These are phyloP conservation scores for Russula griseocarnosa DNA, from an alignment of 768 basidiomycete species.

Conservation along the genomic window DNA sequence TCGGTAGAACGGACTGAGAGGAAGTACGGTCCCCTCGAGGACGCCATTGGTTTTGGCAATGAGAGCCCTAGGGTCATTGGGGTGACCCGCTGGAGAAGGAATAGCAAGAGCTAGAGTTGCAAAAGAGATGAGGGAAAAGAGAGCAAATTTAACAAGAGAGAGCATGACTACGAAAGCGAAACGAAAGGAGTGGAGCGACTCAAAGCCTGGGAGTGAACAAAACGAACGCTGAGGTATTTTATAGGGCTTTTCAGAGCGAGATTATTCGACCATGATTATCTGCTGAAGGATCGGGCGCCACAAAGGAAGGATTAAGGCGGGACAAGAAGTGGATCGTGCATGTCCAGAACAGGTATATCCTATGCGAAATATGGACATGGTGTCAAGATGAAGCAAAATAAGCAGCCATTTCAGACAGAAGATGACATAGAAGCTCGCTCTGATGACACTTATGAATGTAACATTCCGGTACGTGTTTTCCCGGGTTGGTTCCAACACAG, in stretches of 20 bases:
- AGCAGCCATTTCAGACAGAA: background rate
- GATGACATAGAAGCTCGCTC: constrained; percentile 9
- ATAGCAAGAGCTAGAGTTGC: constrained; percentile 10
- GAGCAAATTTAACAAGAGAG: constrained; percentile 9
- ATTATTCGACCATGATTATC: background rate
- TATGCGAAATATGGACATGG: background rate
- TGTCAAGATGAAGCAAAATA: background rate
- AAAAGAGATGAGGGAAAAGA: constrained; percentile 12
- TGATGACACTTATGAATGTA: background rate
- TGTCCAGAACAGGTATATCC: background rate
- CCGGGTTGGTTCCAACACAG: background rate
- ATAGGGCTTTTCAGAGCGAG: background rate
- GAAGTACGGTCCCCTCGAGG: background rate
- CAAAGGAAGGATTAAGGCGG: background rate
- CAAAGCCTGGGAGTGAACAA: constrained; percentile 2
- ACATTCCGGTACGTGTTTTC: background rate
- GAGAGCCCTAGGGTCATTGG: background rate
- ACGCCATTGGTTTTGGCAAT: background rate
- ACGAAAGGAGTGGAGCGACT: background rate
- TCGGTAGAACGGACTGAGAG: constrained; percentile 4
- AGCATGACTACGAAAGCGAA: constrained; percentile 7
- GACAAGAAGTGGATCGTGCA: background rate
- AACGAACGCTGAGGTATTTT: background rate
- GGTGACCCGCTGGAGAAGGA: background rate
- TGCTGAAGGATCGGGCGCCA: too few species aligned